Evolutionary conservation across 139 green algal species (phyloP).

Genomic region (Chlorella sp.): DNA sequence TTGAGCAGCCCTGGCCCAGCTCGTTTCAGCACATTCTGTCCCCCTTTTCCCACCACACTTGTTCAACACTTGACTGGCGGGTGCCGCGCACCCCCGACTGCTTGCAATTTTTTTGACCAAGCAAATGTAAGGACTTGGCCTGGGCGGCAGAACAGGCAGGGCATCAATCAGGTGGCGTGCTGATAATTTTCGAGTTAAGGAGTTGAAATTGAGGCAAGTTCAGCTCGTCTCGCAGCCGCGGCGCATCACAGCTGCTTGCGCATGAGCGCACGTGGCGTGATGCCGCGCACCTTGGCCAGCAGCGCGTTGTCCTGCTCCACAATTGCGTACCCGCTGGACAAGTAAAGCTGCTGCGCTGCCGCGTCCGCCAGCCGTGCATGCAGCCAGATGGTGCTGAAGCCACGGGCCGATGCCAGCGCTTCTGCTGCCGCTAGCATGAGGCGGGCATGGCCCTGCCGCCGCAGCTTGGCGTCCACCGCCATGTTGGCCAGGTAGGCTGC

Average conservation of each 20-base stretch:
- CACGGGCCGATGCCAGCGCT: background rate
- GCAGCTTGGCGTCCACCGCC: conserved; percentile 39
- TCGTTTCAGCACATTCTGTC: too few species aligned
- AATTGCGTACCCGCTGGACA: conserved; percentile 9
- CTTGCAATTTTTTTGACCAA: too few species aligned
- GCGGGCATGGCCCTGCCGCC: conserved; percentile 38
- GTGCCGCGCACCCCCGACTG: too few species aligned
- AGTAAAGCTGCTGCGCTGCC: conserved; percentile 34
- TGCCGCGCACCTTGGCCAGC: conserved; percentile 22
- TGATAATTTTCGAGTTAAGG: too few species aligned
- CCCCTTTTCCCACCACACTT: too few species aligned
- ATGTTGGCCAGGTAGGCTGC: conserved; percentile 53
- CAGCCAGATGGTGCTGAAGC: conserved; percentile 16
- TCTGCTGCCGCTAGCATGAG: conserved; percentile 35
- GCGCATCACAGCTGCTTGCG: background rate
- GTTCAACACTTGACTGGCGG: too few species aligned
- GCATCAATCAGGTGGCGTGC: too few species aligned
- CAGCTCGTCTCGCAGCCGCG: too few species aligned
- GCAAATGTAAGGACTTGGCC: too few species aligned
- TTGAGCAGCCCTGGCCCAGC: too few species aligned
- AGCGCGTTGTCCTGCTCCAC: conserved; percentile 2
- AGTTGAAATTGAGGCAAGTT: too few species aligned
- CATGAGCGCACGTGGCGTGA: conserved; percentile 34
- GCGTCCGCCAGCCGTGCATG: conserved; percentile 28
- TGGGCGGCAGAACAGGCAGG: too few species aligned